Evolutionary conservation across 306 rosid genomes (phyloP), one percentile per base, ranked within the genome.

Genomic region (Prunus mongolica): DNA sequence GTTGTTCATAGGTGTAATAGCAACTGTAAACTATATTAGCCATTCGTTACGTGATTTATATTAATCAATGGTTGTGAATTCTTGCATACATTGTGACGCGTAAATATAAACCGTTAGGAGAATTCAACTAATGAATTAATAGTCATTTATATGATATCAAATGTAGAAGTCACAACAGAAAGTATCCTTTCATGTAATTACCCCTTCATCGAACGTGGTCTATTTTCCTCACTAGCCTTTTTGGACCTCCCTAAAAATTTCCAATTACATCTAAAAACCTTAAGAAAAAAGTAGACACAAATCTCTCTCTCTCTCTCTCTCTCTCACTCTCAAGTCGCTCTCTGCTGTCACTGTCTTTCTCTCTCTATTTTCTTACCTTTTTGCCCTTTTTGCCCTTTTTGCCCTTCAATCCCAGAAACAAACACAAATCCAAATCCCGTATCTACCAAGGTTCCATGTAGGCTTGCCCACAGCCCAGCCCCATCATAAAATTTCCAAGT

Each of bases 401-500:
- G 5, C 69, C 57, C 12, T 32, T 45, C 8, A 18, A 9, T 16
- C 46, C 68, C 57, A 25, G 51, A 38, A 44, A 22, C 25, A 44
- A 44, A 22, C 76, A 32, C 55, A 56, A 72, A 45, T 60, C 49
- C 58, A 45, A 60, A 60, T 9, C 73, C 16, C 47, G 18, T 63
- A 11, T 73, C 45, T 47, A 32, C 25, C 69, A 3, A 61, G 69
- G 12, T 41, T 73, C 77, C 69, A 18, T 57, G 56, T 72, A 38
- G 44, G 44, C 9, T 38, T 38, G 44, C 52, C 12, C 52, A 60
- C 34, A 62, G 20, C 67, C 45, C 20, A 62, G n/a, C 45, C 67
- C 46, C 20, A 0, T 19, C 16, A 30, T 16, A 63, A 30, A 2
- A 20, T 63, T 63, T 27, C 22, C 46, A 8, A 63, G 4, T 14